phyloP scores from a whole-genome alignment of 2,329 filamentous ascomycete genomes.

The Catunica adiposa region DNA sequence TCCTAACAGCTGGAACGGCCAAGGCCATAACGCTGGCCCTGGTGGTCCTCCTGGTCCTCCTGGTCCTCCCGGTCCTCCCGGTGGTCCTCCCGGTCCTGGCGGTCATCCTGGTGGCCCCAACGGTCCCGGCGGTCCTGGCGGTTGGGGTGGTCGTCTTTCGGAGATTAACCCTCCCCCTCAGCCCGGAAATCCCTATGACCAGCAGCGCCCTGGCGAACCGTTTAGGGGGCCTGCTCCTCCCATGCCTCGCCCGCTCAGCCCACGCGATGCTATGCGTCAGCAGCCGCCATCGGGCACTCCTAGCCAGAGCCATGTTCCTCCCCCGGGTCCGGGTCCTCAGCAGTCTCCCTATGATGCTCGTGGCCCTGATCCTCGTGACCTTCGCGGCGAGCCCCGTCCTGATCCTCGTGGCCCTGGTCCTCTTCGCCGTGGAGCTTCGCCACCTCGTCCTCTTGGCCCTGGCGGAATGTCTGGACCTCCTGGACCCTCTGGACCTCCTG shows the following conservation, averaged over 20 bases:
- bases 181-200: slow-evolving; percentile 67
- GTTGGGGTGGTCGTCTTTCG: slow-evolving; percentile 49
- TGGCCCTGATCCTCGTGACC: slow-evolving; percentile 15
- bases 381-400: slow-evolving; percentile 8
- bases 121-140: slow-evolving; percentile 28
- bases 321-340: slow-evolving; percentile 16
- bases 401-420: slow-evolving; percentile 25
- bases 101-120: slow-evolving; percentile 30
- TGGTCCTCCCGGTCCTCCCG: slow-evolving; percentile 25
- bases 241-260: slow-evolving; percentile 57
- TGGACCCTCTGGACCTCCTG: slow-evolving; percentile 23
- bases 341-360: slow-evolving; percentile 39
- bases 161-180: slow-evolving; percentile 65
- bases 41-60: slow-evolving; percentile 40
- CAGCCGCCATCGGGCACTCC: slow-evolving; percentile 3
- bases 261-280: slow-evolving; percentile 27
- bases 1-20: slow-evolving; percentile 72
- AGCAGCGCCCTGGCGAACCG: slow-evolving; percentile 44
- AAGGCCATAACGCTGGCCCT: slow-evolving; percentile 25
- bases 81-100: slow-evolving; percentile 24
- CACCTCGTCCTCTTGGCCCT: slow-evolving; percentile 15
- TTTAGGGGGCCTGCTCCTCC: slow-evolving; percentile 52
- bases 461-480: slow-evolving; percentile 13
- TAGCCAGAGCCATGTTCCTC: slow-evolving; percentile 8
- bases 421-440: slow-evolving; percentile 24